A percentile compares a stretch with the other conserved stretches of the same genome.
phyloP scores from a whole-genome alignment of 306 rosid genomes.

The Psophocarpus tetragonolobus region DNA sequence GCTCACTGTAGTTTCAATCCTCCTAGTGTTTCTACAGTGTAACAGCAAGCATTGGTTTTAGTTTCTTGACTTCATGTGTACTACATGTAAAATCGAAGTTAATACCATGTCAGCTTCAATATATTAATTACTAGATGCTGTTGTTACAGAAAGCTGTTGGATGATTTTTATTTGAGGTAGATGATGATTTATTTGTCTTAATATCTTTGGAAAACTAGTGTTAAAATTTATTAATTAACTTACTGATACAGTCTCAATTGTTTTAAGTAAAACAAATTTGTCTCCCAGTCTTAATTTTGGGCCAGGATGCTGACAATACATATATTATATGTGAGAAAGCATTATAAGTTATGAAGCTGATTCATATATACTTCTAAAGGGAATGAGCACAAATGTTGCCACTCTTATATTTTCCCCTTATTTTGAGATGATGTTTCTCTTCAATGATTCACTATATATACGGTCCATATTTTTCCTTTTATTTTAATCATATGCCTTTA shows the following conservation, averaged over 20 bases:
- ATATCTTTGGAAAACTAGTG: not conserved
- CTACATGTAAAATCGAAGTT: not conserved
- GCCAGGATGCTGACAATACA: not conserved
- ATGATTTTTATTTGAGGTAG: not conserved
- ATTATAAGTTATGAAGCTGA: not conserved
- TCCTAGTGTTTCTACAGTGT: not conserved
- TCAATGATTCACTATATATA: not conserved
- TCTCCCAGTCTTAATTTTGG: not conserved
- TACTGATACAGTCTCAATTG: not conserved
- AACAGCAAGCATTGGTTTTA: not conserved
- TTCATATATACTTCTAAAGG: not conserved
- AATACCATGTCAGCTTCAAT: not conserved
- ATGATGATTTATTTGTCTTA: not conserved
- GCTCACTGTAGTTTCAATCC: not conserved
- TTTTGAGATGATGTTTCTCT: not conserved
- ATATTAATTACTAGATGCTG: not conserved
- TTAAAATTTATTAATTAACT: not conserved
- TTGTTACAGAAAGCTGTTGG: not conserved
- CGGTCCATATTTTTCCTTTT: not conserved
- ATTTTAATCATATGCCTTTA: not conserved
- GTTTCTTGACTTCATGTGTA: not conserved
- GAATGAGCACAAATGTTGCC: not conserved
- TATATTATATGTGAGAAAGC: not conserved
- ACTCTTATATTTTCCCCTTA: not conserved
- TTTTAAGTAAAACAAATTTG: not conserved